A percentile compares a stretch with the other conserved stretches of the same genome.
Evolutionary conservation across 805 yeast species (phyloP).

Genomic region (Limtongia smithiae): DNA sequence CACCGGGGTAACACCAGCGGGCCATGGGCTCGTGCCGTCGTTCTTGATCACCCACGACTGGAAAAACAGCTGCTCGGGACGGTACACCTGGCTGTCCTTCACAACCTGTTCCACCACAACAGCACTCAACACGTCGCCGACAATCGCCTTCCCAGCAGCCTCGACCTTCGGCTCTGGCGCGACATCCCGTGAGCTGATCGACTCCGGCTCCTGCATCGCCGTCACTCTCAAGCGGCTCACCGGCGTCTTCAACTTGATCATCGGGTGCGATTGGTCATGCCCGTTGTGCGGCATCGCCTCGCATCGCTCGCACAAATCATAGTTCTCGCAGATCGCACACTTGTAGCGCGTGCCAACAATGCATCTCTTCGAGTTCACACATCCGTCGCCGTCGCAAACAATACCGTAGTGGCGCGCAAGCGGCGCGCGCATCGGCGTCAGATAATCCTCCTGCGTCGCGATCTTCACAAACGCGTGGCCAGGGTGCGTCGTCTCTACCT

Average conservation of each 20-base stretch:
- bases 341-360: constrained; percentile 46
- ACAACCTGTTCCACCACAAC: constrained; percentile 13
- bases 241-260: constrained; percentile 37
- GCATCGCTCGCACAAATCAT: constrained; percentile 48
- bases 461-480: constrained; percentile 29
- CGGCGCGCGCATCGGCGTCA: background rate
- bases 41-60: constrained; percentile 27
- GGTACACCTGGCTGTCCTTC: constrained; percentile 7
- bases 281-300: constrained; percentile 28
- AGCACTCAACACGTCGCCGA: constrained; percentile 1
- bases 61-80: constrained; percentile 20
- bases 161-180: background rate
- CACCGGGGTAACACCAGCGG: constrained; percentile 16
- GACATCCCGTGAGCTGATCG: background rate
- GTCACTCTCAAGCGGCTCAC: constrained; percentile 7
- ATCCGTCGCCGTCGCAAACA: constrained; percentile 35
- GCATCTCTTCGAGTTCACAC: constrained; percentile 20
- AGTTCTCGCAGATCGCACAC: constrained; percentile 48
- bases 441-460: constrained; percentile 6
- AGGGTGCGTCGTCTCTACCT: constrained; percentile 21
- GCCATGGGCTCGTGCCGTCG: constrained; percentile 21
- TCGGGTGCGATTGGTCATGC: constrained; percentile 28
- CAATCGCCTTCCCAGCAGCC: background rate
- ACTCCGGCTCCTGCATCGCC: background rate
- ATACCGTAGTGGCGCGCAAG: constrained; percentile 19